phyloP scores from a whole-genome alignment of 148 eudicot species.

The Euryodendron excelsum region DNA sequence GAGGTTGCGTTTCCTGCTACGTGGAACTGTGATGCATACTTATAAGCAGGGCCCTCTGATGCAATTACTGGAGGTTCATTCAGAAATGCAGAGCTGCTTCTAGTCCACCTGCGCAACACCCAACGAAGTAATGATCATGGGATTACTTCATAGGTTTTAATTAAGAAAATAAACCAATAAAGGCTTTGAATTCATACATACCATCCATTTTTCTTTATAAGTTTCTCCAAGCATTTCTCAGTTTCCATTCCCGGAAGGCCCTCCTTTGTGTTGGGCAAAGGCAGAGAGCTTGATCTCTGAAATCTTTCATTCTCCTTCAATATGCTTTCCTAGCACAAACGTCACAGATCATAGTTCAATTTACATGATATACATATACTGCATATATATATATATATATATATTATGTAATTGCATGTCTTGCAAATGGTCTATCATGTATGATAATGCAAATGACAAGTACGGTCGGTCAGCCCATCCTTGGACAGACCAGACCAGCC shows the following conservation, averaged over 20 bases:
- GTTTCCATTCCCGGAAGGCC: conserved; percentile 13
- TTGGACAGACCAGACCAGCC: too few species aligned
- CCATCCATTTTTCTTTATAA: conserved; percentile 41
- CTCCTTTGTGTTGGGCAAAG: conserved; percentile 12
- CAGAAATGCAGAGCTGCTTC: conserved; percentile 72
- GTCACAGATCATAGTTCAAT: background rate
- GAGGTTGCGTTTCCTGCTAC: conserved; percentile 34
- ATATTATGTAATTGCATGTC: too few species aligned
- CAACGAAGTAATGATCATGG: too few species aligned
- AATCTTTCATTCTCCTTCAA: conserved; percentile 21
- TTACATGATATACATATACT: background rate
- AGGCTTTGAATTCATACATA: background rate
- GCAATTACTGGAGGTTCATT: conserved; percentile 76
- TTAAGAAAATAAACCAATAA: background rate
- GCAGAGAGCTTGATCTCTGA: conserved; percentile 27
- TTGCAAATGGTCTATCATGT: too few species aligned
- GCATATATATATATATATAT: background rate
- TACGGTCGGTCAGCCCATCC: too few species aligned
- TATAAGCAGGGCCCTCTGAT: conserved; percentile 36
- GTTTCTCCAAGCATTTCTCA: conserved; percentile 26
- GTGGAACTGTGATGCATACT: conserved; percentile 57
- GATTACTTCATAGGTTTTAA: background rate
- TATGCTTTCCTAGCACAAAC: conserved; percentile 4
- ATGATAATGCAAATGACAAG: too few species aligned
- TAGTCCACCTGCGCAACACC: conserved; percentile 88